Evolutionary conservation across 2,329 filamentous ascomycete species (phyloP), one percentile per base, ranked within the genome.

Genomic region (Whalleya microplaca): DNA sequence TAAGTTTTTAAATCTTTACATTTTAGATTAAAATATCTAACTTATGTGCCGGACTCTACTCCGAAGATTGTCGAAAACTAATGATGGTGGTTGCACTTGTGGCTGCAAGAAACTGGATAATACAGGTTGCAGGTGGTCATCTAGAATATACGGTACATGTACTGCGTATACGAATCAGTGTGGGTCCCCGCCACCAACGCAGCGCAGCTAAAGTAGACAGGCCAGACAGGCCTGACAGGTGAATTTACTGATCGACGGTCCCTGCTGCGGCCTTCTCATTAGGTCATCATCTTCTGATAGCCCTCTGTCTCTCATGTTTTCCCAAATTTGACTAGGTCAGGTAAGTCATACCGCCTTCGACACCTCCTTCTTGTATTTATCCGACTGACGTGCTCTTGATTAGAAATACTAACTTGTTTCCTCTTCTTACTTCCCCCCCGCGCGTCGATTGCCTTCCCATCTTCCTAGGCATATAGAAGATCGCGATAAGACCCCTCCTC

Each of bases 401-500:
- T 46, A 18, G 32, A 37, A 47, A 53, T 43, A 19, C 48, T 37
- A n/a, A 41, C 58, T 51, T 55, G 19, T 23, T 19, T 2, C 29
- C 20, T 42, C 21, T 20, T 32, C 20, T 18, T 32, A n/a, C 45
- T 44, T 57, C 21, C 44, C 50, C n/a, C n/a, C n/a, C n/a, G n/a
- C 41, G 50, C 55, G 41, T 51, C 47, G 37, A 21, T 29, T 23
- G 23, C 53, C 55, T 49, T 52, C 29, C n/a, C 42, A 29, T 51
- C 48, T 43, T 50, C 45, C 49, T 45, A 21, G 48, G 44, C n/a
- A 50, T 51, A 56, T 56, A 62, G 41, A 51, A 49, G 45, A 55
- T 43, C 54, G 40, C 40, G 55, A 61, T 58, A 62, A 58, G 49
- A 62, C 63, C 61, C 61, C 55, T 55, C 60, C 61, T 64, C 61